Base-by-base conservation (phyloP, 2,329 filamentous ascomycete genomes). In the Septoria petroselini region DNA sequence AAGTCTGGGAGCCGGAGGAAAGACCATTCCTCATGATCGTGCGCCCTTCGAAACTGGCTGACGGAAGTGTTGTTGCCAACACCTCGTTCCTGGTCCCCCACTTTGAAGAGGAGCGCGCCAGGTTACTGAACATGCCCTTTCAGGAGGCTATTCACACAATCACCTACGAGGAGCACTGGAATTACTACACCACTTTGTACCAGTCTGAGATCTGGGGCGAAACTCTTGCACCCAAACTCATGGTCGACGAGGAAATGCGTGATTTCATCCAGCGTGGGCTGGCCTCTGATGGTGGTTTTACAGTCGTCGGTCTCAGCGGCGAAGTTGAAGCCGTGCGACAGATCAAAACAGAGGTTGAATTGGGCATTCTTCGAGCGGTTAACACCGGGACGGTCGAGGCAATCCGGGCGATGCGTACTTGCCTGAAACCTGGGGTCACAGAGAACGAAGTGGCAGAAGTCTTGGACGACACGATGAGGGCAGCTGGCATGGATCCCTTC, bases 221-320 rank as follows among this genome's bases (percentile, higher is more conserved):
- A 29, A 50, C 2, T 66, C 66, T 1, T 61, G 68, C 4, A 73
- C 62, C 58, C 3, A 54, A 53, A n/a, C 55, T 84, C n/a, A 82
- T 84, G 76, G 73, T 82, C 11, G 81, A 84, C 54, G 81, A 84
- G 54, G 81, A 84, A 59, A 81, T 83, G 62, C 74, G 81, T 2
- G 80, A 84, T 62, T 84, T 77, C 62, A 83, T 85, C 41, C 72
- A 77, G 31, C 73, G 81, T 2, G 81, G 81, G 0, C 70, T 84
- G 0, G 71, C 69, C 2, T n/a, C n/a, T n/a, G 60, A 66, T 0
- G 73, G 71, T 35, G 80, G 79, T 0, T 83, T 84, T 54, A 68
- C 76, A n/a, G 76, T 81, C 2, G 60, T 77, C 1, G 80, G 80
- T 2, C 67, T 83, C 2, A 69, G 66, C 23, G 73, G 75, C 0